These are phyloP conservation scores for Prinsepia uniflora DNA, from an alignment of 306 rosid species.

Conservation along the genomic window DNA sequence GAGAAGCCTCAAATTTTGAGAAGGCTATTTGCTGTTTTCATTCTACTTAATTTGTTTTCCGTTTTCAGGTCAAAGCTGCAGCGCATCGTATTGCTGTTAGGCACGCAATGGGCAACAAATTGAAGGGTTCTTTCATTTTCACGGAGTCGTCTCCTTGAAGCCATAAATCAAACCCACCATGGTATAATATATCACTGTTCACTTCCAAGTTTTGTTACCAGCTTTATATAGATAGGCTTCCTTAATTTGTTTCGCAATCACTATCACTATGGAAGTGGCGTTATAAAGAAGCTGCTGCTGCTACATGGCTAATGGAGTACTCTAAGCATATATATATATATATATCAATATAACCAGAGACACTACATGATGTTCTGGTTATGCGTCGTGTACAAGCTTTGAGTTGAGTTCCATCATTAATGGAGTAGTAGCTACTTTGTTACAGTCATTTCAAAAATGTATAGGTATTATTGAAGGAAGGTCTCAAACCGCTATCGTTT, in stretches of 20 bases:
- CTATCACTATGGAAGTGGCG: neutral
- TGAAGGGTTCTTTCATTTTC: neutral
- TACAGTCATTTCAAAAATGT: neutral
- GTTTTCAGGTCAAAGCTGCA: constrained; percentile 35
- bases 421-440: neutral
- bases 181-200: neutral
- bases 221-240: neutral
- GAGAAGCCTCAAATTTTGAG: neutral
- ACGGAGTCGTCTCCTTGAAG: neutral
- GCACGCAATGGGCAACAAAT: neutral
- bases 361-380: neutral
- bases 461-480: neutral
- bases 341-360: neutral
- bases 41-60: constrained; percentile 17
- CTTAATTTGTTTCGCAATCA: neutral
- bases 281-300: neutral
- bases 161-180: neutral
- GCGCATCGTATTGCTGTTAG: neutral
- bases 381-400: too few relatives aligned
- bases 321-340: too few relatives aligned
- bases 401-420: too few relatives aligned
- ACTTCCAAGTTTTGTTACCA: neutral
- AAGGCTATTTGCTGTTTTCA: constrained; percentile 1
- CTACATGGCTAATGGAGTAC: neutral
- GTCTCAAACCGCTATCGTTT: neutral